Evolutionary conservation across 202 grass and related monocot species (phyloP), one percentile per base, ranked within the genome.

Genomic region (Dendrocalamus latiflorus): DNA sequence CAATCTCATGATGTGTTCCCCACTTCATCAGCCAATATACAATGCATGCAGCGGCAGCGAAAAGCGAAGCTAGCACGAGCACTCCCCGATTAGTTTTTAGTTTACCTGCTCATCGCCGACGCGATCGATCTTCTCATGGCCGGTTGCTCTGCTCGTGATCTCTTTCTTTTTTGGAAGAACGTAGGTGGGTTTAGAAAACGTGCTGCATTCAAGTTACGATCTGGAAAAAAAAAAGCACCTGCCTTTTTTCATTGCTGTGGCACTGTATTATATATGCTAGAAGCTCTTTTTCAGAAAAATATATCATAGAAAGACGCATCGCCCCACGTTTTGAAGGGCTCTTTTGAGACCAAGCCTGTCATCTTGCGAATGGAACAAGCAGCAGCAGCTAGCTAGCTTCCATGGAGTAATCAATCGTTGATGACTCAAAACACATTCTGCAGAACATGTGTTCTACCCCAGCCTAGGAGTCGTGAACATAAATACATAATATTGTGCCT

Each of bases 51-150:
- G 30, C 30, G 30, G 30, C 30, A 3, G 0, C 30, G 62, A 54
- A 76, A 76, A 84, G 81, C 25, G 24, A 39, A 17, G 62, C 4
- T 11, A 25, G 49, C 7, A 58, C 50, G 16, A 68, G 33, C 42
- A 62, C 30, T 41, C 15, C 21, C 18, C 13, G 2, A 74, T 64
- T 37, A 65, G 30, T 45, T 51, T 11, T 54, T 9, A 9, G 74
- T 61, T 77, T 84, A 70, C 74, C 57, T 28, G 75, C 66, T 85
- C 83, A 42, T 61, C 83, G 24, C 83, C 83, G 83, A 85, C 65
- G 30, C 44, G 74, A 61, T 84, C 39, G 6, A 24, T 53, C 26
- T 1, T 43, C 0, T 30, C 30, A 30, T 30, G 3, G 30, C 30
- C 30, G 30, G 65, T 16, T 16, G 13, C 13, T 33, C 25, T 33